Percentiles rank a stretch among this genome's conserved stretches.
Evolutionary conservation across 495 filamentous ascomycete species (phyloP).

Genomic region (Margaritispora aquatica): DNA sequence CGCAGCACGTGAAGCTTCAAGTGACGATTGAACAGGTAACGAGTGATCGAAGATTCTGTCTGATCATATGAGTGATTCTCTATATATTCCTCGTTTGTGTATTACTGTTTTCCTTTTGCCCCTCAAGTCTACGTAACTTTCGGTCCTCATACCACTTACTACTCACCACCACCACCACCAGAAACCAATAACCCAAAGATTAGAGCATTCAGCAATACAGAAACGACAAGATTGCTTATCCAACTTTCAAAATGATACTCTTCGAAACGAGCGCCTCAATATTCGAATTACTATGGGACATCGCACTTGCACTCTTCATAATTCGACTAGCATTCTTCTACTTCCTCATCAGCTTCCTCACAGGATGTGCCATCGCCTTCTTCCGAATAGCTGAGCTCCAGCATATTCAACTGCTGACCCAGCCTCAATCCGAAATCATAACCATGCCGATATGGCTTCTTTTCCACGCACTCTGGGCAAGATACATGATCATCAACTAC

Average conservation of each 20-base stretch:
- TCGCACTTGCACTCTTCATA: conserved; percentile 19
- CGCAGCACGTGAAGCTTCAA: not conserved
- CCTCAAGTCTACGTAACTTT: too few relatives aligned
- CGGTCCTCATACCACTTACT: too few relatives aligned
- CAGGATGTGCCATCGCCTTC: conserved; percentile 4
- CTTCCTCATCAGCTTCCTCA: conserved; percentile 13
- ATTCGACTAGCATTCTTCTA: conserved; percentile 22
- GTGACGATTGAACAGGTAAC: not conserved
- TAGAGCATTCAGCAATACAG: too few relatives aligned
- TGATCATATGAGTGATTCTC: too few relatives aligned
- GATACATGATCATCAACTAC: conserved; percentile 9
- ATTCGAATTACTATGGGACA: conserved; percentile 19
- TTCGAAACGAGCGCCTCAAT: conserved; percentile 17
- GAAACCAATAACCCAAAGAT: too few relatives aligned
- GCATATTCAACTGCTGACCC: conserved; percentile 7
- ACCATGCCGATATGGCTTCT: conserved; percentile 7
- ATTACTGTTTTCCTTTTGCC: too few relatives aligned
- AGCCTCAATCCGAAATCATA: conserved; percentile 1
- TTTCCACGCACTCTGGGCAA: conserved; percentile 6
- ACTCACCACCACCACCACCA: too few relatives aligned
- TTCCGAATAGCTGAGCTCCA: conserved; percentile 4
- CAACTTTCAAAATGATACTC: conserved; percentile 16
- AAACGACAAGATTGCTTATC: conserved; percentile 1
- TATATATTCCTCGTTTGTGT: conserved; percentile 10
- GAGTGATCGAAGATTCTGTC: not conserved